phyloP scores from a whole-genome alignment of 768 basidiomycete genomes.

The Solioccasus polychromus region DNA sequence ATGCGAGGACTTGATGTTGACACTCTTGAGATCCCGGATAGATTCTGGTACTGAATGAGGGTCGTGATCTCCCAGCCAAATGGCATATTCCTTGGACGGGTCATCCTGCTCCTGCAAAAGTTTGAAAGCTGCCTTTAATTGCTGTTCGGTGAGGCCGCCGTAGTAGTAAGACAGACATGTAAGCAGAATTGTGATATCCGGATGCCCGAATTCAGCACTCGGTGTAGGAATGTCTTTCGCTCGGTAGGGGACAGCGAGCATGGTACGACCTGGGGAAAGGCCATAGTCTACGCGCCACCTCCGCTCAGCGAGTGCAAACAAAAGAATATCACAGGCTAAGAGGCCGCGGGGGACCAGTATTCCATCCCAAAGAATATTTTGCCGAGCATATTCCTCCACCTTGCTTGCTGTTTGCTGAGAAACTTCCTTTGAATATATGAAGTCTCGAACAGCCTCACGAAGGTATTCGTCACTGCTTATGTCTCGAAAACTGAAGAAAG shows the following conservation, averaged over 20 bases:
- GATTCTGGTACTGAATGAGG: conserved; percentile 25
- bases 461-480: background rate
- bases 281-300: background rate
- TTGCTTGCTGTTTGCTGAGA: background rate
- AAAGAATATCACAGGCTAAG: conserved; percentile 8
- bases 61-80: conserved; percentile 22
- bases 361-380: conserved; percentile 10
- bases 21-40: conserved; percentile 33
- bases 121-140: background rate
- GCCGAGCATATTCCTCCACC: conserved; percentile 1
- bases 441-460: background rate
- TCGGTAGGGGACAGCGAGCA: background rate
- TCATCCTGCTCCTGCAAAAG: background rate
- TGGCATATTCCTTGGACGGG: conserved; percentile 18
- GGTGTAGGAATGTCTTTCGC: background rate
- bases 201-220: background rate
- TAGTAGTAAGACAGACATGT: background rate
- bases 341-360: conserved; percentile 33
- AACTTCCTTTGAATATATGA: conserved; percentile 14
- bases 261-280: background rate
- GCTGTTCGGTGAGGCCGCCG: background rate
- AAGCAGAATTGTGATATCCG: background rate
- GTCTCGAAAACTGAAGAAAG: background rate
- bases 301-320: background rate
- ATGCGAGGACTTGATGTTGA: conserved; percentile 40